Evolutionary conservation across 371 early-diverging fungal species (phyloP).

Genomic region (Mucor irregularis): DNA sequence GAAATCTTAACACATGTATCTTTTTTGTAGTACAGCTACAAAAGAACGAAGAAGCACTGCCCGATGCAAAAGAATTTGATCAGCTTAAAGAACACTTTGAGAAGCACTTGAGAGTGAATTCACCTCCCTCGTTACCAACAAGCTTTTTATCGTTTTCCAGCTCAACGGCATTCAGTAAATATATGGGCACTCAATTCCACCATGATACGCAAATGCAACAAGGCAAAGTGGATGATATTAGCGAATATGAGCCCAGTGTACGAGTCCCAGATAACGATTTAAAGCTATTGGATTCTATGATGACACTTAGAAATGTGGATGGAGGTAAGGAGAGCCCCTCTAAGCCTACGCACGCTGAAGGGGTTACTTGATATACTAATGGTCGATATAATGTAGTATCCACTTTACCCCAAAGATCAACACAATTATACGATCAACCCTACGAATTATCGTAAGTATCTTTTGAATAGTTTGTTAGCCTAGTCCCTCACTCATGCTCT

Average conservation of each 20-base stretch:
- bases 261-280: constrained; percentile 51
- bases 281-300: constrained; percentile 49
- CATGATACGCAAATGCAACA: constrained; percentile 24
- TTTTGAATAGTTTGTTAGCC: not conserved
- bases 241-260: constrained; percentile 48
- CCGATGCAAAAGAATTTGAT: constrained; percentile 82
- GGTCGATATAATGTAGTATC: constrained; percentile 65
- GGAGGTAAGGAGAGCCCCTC: constrained; percentile 38
- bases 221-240: constrained; percentile 52
- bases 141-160: constrained; percentile 45
- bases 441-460: constrained; percentile 45
- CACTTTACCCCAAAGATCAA: constrained; percentile 65
- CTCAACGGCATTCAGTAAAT: constrained; percentile 42
- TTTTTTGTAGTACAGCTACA: constrained; percentile 67
- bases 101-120: constrained; percentile 56
- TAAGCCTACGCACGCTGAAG: not conserved
- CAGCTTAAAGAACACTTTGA: constrained; percentile 82
- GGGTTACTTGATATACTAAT: too few species aligned
- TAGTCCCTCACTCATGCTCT: not conserved
- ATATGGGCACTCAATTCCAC: constrained; percentile 36
- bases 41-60: constrained; percentile 68
- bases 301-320: constrained; percentile 45
- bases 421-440: constrained; percentile 72
- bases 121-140: constrained; percentile 40
- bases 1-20: not conserved